These are phyloP conservation scores for Acrodontium crateriforme DNA, from an alignment of 2,329 filamentous ascomycete genomes.

Conservation along the genomic window DNA sequence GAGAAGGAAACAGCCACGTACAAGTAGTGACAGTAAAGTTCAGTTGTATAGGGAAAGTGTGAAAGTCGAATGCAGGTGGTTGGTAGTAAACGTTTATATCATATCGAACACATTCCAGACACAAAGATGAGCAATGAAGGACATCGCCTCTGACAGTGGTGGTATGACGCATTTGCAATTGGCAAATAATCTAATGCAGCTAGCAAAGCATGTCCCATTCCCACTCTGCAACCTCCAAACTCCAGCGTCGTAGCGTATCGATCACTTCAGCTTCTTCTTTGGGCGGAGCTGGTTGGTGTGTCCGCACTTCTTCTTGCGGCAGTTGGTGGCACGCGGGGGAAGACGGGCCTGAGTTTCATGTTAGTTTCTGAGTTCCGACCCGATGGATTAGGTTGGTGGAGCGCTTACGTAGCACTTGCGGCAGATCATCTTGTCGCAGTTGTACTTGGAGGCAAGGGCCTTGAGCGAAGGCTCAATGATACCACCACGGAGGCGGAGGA, in stretches of 20 bases:
- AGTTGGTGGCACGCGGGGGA: conserved; percentile 98
- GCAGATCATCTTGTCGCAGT: conserved; percentile 99
- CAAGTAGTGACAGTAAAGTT: conserved; percentile 8
- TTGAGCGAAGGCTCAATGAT: conserved; percentile 99
- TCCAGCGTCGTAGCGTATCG: too few species aligned
- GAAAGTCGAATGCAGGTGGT: too few species aligned
- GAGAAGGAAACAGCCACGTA: conserved; percentile 26
- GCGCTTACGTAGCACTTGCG: conserved; percentile 97
- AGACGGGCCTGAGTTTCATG: conserved; percentile 51
- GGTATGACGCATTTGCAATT: too few species aligned
- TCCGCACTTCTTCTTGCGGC: conserved; percentile 99
- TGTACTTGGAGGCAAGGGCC: conserved; percentile 97
- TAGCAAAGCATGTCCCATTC: too few species aligned
- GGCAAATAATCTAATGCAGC: too few species aligned
- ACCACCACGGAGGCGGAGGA: conserved; percentile 97
- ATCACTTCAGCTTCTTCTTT: conserved; percentile 99
- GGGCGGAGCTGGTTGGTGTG: conserved; percentile 99
- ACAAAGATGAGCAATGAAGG: too few species aligned
- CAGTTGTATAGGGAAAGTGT: too few species aligned
- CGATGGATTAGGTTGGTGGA: conserved; percentile 1
- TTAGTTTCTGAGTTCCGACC: not conserved
- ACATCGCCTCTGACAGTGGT: too few species aligned
- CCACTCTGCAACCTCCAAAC: too few species aligned
- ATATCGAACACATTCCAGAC: too few species aligned
- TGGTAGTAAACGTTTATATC: too few species aligned